Conservation (phyloP, 2,329 filamentous ascomycete species). For the Fusarium acutatum region DNA sequence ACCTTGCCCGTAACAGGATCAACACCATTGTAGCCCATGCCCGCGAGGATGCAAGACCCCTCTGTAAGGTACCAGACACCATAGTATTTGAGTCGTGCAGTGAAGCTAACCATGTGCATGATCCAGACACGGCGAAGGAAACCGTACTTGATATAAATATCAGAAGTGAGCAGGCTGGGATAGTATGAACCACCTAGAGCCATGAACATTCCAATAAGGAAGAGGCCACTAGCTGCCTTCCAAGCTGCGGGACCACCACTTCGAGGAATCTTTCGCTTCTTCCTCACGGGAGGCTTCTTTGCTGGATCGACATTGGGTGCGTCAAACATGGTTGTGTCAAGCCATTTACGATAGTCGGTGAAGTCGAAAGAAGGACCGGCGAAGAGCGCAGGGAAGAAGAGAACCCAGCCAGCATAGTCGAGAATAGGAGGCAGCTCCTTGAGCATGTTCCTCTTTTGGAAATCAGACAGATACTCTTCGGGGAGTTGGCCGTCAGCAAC, state of each 20-base stretch:
- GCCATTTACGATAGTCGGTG: conserved; percentile 89
- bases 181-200: conserved; percentile 75
- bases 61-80: conserved; percentile 95
- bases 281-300: conserved; percentile 85
- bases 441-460: conserved; percentile 85
- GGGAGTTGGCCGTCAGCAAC: conserved; percentile 89
- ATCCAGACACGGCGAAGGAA: conserved; percentile 79
- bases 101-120: conserved; percentile 84
- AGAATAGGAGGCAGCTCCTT: conserved; percentile 76
- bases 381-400: conserved; percentile 94
- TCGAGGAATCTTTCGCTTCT: conserved; percentile 90
- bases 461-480: conserved; percentile 80
- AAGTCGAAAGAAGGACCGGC: conserved; percentile 95
- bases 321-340: conserved; percentile 95
- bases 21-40: conserved; percentile 92
- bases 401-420: conserved; percentile 88
- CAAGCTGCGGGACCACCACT: conserved; percentile 84
- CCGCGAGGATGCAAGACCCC: conserved; percentile 91
- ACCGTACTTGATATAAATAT: conserved; percentile 71
- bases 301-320: conserved; percentile 81
- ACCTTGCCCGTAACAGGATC: conserved; percentile 86
- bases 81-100: conserved; percentile 91
- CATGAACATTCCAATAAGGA: conserved; percentile 84
- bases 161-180: conserved; percentile 68
- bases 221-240: conserved; percentile 77